These are phyloP conservation scores for Trichoderma arundinaceum DNA, from an alignment of 2,329 filamentous ascomycete species.

Conservation along the genomic window DNA sequence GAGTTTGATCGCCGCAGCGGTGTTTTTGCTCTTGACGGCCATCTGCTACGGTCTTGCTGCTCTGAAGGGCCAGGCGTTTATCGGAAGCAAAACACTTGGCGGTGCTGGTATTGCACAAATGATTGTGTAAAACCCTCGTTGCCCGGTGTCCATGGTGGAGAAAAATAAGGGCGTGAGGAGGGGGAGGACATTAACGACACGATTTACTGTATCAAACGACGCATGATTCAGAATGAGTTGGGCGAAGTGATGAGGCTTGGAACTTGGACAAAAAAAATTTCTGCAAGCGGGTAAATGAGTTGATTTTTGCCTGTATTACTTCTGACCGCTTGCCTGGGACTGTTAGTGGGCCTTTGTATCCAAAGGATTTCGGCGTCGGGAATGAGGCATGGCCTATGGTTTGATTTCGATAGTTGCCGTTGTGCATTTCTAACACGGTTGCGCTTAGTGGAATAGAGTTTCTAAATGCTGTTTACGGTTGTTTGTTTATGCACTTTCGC, in stretches of 20 bases:
- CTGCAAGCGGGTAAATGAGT: conserved; percentile 11
- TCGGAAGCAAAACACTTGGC: conserved; percentile 93
- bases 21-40: conserved; percentile 78
- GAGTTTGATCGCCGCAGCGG: conserved; percentile 83
- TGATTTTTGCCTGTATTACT: conserved; percentile 22
- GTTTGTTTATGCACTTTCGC: not conserved
- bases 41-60: conserved; percentile 82
- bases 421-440: conserved; percentile 19
- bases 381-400: conserved; percentile 32
- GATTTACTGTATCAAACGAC: conserved; percentile 16
- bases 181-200: not conserved
- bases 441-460: conserved; percentile 27
- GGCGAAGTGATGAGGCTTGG: conserved; percentile 9
- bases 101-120: conserved; percentile 95
- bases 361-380: conserved; percentile 32
- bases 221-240: conserved; percentile 23
- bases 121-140: conserved; percentile 72
- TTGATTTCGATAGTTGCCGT: conserved; percentile 30
- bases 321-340: conserved; percentile 27
- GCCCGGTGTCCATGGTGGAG: not conserved
- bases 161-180: not conserved
- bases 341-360: conserved; percentile 25
- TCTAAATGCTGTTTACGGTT: conserved; percentile 4
- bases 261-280: conserved; percentile 21
- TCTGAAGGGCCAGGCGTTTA: conserved; percentile 82